A percentile compares a stretch with the other conserved stretches of the same genome.
phyloP scores from a whole-genome alignment of 2,329 filamentous ascomycete genomes.

The Aspergillus candidus region DNA sequence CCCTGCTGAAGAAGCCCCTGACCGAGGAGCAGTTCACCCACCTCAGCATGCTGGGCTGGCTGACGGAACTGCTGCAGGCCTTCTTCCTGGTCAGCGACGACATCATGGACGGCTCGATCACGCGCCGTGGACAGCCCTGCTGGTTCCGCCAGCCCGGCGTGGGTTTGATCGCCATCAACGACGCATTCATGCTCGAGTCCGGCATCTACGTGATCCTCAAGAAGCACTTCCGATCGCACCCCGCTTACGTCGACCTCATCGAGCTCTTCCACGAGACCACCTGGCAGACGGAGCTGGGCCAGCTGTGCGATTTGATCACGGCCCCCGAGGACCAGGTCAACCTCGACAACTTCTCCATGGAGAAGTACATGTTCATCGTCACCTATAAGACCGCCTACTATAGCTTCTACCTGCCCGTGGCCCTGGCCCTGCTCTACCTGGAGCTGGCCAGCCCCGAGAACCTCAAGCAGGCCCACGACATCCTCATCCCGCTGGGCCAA shows the following conservation, averaged over 20 bases:
- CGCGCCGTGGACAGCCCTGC: constrained; percentile 86
- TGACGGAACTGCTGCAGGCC: constrained; percentile 95
- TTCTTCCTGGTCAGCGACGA: constrained; percentile 99
- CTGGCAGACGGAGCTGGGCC: constrained; percentile 91
- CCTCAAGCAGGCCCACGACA: constrained; percentile 80
- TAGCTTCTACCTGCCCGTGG: constrained; percentile 96
- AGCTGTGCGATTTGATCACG: constrained; percentile 89
- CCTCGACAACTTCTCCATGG: constrained; percentile 88
- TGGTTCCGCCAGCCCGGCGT: constrained; percentile 91
- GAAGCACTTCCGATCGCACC: constrained; percentile 85
- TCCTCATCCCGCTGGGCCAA: constrained; percentile 93
- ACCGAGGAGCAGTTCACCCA: constrained; percentile 80
- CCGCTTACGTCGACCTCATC: constrained; percentile 80
- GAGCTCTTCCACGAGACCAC: constrained; percentile 96
- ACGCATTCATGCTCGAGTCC: constrained; percentile 90
- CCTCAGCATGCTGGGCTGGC: constrained; percentile 84
- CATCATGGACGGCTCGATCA: constrained; percentile 96
- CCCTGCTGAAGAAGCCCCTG: constrained; percentile 68
- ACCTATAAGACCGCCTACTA: constrained; percentile 99
- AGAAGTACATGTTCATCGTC: constrained; percentile 94
- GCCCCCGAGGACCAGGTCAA: constrained; percentile 91
- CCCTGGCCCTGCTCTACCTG: constrained; percentile 78
- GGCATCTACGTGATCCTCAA: constrained; percentile 87
- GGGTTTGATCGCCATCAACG: constrained; percentile 96
- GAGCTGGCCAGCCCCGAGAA: constrained; percentile 81